Percentiles rank a stretch among this genome's conserved stretches.
Conservation (phyloP, 129 eudicot species). For the Flaveria trinervia region DNA sequence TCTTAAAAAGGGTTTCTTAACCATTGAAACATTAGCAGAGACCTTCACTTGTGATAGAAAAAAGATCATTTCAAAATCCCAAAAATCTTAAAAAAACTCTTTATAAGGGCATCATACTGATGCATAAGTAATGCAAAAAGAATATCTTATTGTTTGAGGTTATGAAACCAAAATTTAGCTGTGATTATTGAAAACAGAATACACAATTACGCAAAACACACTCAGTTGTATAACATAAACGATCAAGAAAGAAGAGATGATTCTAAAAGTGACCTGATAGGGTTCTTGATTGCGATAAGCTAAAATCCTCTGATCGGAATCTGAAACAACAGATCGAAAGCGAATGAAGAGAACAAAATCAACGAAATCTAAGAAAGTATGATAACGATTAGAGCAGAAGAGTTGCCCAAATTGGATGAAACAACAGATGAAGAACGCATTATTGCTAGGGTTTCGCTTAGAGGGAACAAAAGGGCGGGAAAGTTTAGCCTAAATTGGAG, state of each 20-base stretch:
- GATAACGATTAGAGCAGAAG: neutral
- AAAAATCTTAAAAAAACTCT: too few species aligned
- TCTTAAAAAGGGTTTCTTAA: too few species aligned
- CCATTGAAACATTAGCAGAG: too few species aligned
- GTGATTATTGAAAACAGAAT: neutral
- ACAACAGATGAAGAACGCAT: slow-evolving; percentile 1
- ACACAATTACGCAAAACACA: neutral
- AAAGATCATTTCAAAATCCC: too few species aligned
- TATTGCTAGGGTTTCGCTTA: slow-evolving; percentile 32
- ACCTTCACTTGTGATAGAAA: too few species aligned
- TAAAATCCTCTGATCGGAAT: slow-evolving; percentile 13
- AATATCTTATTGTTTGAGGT: neutral
- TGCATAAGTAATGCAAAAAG: neutral
- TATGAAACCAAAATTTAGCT: neutral
- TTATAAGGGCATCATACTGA: neutral
- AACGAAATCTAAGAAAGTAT: neutral
- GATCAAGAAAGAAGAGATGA: neutral
- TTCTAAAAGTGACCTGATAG: neutral
- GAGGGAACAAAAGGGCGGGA: slow-evolving; percentile 29
- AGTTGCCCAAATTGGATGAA: neutral
- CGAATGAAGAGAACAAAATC: slow-evolving; percentile 1
- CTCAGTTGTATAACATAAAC: neutral
- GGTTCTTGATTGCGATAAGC: neutral
- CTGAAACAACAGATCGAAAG: slow-evolving; percentile 15
- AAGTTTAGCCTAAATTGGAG: slow-evolving; percentile 13